phyloP scores from a whole-genome alignment of 1,284 basidiomycete genomes.

The Macrocystidia cucumis region DNA sequence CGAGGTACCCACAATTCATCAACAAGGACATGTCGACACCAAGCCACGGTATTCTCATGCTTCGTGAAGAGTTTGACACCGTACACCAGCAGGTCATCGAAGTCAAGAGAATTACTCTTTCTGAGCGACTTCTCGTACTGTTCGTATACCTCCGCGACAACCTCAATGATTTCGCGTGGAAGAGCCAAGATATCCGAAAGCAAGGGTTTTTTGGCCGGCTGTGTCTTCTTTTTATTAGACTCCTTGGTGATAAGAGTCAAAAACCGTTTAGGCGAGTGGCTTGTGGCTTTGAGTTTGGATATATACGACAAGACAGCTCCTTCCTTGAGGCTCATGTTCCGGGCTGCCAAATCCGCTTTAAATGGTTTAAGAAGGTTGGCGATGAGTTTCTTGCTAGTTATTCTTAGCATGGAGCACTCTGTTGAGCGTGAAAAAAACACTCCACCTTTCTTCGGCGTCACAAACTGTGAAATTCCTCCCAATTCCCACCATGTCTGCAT shows the following conservation, averaged over 20 bases:
- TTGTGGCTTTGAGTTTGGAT: constrained; percentile 78
- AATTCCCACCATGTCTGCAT: constrained; percentile 55
- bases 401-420: constrained; percentile 1
- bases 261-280: constrained; percentile 45
- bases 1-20: constrained; percentile 83
- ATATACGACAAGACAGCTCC: constrained; percentile 56
- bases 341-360: constrained; percentile 37
- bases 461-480: constrained; percentile 78
- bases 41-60: constrained; percentile 45
- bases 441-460: constrained; percentile 77
- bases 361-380: constrained; percentile 51
- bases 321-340: constrained; percentile 54
- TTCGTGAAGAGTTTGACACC: constrained; percentile 67
- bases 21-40: constrained; percentile 77
- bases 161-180: constrained; percentile 22
- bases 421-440: constrained; percentile 3
- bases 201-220: constrained; percentile 6
- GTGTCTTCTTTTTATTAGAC: constrained; percentile 12
- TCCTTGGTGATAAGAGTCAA: constrained; percentile 14
- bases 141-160: constrained; percentile 53
- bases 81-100: constrained; percentile 81
- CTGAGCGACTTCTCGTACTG: constrained; percentile 64
- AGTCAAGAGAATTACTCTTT: constrained; percentile 74
- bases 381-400: constrained; percentile 68
- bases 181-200: constrained; percentile 8